Conservation (phyloP, 305 asterid species). For the Fraxinus sp. region DNA sequence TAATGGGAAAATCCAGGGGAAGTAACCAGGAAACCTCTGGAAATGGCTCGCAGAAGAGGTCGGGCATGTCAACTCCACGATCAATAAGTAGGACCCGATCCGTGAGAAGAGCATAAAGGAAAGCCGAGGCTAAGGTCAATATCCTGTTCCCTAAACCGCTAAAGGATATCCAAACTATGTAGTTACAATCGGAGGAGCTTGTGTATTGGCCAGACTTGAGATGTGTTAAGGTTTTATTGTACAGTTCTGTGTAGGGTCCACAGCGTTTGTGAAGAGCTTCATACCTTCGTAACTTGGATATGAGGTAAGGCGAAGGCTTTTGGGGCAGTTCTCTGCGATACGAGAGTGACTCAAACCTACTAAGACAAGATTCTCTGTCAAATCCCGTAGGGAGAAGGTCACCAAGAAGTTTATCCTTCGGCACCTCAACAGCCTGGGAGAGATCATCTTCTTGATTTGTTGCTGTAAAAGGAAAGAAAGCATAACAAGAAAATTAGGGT, state of each 20-base stretch:
- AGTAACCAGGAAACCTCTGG: constrained; percentile 29
- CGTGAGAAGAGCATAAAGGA: constrained; percentile 78
- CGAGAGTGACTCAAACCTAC: constrained; percentile 55
- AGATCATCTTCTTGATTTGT: constrained; percentile 25
- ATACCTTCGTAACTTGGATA: constrained; percentile 64
- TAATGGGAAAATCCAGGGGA: constrained; percentile 39
- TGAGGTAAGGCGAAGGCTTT: constrained; percentile 60
- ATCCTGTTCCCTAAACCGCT: constrained; percentile 82
- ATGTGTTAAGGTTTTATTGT: constrained; percentile 43
- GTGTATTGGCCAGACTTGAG: constrained; percentile 41
- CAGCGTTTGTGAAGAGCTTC: constrained; percentile 75
- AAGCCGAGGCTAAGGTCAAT: constrained; percentile 62
- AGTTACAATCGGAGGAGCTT: constrained; percentile 50
- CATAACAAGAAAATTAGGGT: background rate
- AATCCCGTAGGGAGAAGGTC: constrained; percentile 61
- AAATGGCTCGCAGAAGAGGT: constrained; percentile 89
- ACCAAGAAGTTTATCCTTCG: constrained; percentile 46
- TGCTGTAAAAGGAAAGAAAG: constrained; percentile 23
- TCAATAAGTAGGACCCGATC: constrained; percentile 71
- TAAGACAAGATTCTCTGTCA: constrained; percentile 61
- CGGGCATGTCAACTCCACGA: constrained; percentile 51
- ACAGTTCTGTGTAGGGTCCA: constrained; percentile 61
- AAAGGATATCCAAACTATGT: constrained; percentile 61
- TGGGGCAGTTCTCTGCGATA: constrained; percentile 37
- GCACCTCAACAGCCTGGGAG: constrained; percentile 33